Base-by-base conservation (phyloP, 345 rosid genomes). In the Dipteronia sinensis region DNA sequence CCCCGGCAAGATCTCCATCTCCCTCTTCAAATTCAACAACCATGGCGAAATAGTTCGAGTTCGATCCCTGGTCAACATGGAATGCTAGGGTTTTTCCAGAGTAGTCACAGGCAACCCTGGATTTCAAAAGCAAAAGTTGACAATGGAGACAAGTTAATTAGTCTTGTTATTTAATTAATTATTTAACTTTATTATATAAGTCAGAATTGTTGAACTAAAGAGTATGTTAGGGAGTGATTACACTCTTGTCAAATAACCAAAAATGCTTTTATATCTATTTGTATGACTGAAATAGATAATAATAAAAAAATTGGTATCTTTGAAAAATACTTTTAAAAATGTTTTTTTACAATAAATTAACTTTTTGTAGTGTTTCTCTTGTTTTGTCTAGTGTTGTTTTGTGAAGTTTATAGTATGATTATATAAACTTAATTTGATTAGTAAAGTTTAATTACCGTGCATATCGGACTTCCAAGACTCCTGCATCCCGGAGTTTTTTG, bases 1-100 rank as follows among this genome's bases (percentile, higher is more conserved):
- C 83, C 0, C 71, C 71, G 3, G 76, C 84, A 4, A 86, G 82
- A 27, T 89, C 89, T 10, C 92, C 92, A 55, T 87, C 89, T 40
- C 89, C 90, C 3, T 83, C 86, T 71, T 82, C 90, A 19, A 67
- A 87, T 70, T 86, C 88, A 10, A 89, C 69, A 71, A 85, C 66
- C 46, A 80, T 77, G 0, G 92, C 89, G 13, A 89, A 63, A 63
- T 87, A 87, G 82, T 71, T 72, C 0, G 86, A 20, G 66, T 87
- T 89, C 22, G 89, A 84, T 10, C 90, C 89, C 25, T 16, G 23
- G 73, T 87, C 92, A 0, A 86, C 84, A 10, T 77, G 88, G 76
- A 89, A 87, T 6, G 80, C 65, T 71, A 89, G 55, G 11, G 76
- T 76, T 69, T 74, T 79, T 47, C 86, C 86, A 0, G 87, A 25